phyloP scores from a whole-genome alignment of 1,284 basidiomycete genomes.

The Laetiporus sulphureus region DNA sequence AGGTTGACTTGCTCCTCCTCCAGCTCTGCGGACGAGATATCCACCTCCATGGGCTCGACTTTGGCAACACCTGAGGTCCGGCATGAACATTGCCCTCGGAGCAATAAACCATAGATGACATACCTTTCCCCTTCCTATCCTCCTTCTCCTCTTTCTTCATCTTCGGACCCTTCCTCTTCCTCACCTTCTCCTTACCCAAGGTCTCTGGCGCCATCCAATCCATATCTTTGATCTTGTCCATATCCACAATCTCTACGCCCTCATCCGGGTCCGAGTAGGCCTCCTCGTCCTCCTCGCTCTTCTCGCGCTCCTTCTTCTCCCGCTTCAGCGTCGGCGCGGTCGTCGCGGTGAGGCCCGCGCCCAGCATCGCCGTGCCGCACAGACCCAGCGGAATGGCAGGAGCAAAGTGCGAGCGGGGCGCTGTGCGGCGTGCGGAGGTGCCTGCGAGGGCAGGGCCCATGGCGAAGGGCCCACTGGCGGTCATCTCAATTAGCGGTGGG shows the following conservation, averaged over 20 bases:
- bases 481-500: slow-evolving; percentile 57
- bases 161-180: slow-evolving; percentile 32
- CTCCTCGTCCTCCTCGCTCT: slow-evolving; percentile 48
- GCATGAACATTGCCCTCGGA: not conserved
- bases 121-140: slow-evolving; percentile 32
- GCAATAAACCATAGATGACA: slow-evolving; percentile 4
- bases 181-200: slow-evolving; percentile 51
- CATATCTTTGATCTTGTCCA: slow-evolving; percentile 74
- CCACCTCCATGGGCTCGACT: slow-evolving; percentile 25
- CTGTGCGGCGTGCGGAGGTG: slow-evolving; percentile 40
- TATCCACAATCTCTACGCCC: slow-evolving; percentile 83
- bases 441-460: slow-evolving; percentile 71
- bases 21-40: slow-evolving; percentile 26
- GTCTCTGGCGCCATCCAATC: slow-evolving; percentile 89
- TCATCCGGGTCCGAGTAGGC: slow-evolving; percentile 86
- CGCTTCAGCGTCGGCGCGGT: slow-evolving; percentile 38
- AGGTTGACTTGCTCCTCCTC: slow-evolving; percentile 46
- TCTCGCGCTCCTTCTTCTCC: slow-evolving; percentile 29
- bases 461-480: slow-evolving; percentile 78
- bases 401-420: slow-evolving; percentile 49
- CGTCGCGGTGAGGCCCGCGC: slow-evolving; percentile 40
- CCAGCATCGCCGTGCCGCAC: slow-evolving; percentile 31
- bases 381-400: slow-evolving; percentile 34
- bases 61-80: slow-evolving; percentile 11
- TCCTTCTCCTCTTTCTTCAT: slow-evolving; percentile 38